Conservation (phyloP, 2,329 filamentous ascomycete genomes). For the Phaeomoniella chlamydospora region DNA sequence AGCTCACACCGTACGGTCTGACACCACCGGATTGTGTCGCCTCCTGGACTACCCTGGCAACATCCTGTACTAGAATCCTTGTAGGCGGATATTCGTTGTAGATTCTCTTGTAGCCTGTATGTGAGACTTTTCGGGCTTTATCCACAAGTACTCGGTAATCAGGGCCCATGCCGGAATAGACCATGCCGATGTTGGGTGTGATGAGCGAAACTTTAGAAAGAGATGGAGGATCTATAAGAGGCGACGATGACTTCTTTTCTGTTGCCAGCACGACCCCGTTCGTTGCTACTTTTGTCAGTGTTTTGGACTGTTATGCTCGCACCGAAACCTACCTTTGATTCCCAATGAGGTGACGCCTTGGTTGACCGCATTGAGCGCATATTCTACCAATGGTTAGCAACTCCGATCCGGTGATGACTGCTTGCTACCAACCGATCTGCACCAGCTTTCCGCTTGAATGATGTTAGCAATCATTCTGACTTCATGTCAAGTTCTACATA, state of each 20-base stretch:
- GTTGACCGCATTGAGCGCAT: constrained; percentile 97
- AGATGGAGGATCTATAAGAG: constrained; percentile 86
- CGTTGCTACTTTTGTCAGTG: constrained; percentile 49
- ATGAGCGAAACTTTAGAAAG: constrained; percentile 96
- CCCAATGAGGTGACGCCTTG: constrained; percentile 96
- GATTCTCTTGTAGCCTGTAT: constrained; percentile 98
- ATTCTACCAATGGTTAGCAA: constrained; percentile 48
- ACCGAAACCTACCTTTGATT: constrained; percentile 65
- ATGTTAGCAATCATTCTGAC: constrained; percentile 26
- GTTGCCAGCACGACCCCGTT: constrained; percentile 98
- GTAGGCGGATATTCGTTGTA: constrained; percentile 99
- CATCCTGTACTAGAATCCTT: constrained; percentile 96
- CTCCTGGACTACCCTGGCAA: constrained; percentile 96
- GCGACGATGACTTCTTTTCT: constrained; percentile 98
- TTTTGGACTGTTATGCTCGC: constrained; percentile 1
- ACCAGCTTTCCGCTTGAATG: constrained; percentile 81
- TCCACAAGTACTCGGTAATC: constrained; percentile 97
- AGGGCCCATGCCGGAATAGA: constrained; percentile 97
- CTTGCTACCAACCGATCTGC: constrained; percentile 62
- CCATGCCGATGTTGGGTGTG: constrained; percentile 98
- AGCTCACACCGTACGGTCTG: constrained; percentile 85
- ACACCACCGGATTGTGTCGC: constrained; percentile 97
- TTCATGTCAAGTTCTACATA: constrained; percentile 35
- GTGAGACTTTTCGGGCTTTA: constrained; percentile 93
- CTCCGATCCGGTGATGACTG: constrained; percentile 6